Evolutionary conservation across 1,284 basidiomycete genomes (phyloP).

Genomic region (Cutaneotrichosporon cutaneum): DNA sequence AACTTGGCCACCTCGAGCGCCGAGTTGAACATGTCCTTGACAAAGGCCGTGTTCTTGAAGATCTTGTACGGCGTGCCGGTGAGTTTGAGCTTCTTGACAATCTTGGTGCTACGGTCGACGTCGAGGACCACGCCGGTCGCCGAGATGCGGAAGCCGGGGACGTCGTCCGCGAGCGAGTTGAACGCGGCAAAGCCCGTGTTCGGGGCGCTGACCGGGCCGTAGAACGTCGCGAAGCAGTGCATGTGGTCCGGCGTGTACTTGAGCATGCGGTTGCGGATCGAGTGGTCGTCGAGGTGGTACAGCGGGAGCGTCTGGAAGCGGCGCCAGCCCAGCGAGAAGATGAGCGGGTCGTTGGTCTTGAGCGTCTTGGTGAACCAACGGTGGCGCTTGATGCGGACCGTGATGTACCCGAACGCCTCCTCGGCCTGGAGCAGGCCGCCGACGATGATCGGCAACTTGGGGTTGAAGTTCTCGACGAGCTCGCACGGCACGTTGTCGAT

Average conservation of each 20-base stretch:
- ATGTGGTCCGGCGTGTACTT: constrained; percentile 99
- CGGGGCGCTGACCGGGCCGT: constrained; percentile 83
- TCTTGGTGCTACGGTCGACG: constrained; percentile 85
- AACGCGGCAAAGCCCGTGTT: constrained; percentile 98
- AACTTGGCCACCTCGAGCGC: constrained; percentile 96
- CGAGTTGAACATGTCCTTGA: constrained; percentile 95
- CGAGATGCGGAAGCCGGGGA: constrained; percentile 78
- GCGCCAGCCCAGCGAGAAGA: constrained; percentile 93
- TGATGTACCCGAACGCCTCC: constrained; percentile 88
- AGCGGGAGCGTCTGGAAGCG: constrained; percentile 93
- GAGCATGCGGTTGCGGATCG: constrained; percentile 96
- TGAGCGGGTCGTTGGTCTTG: constrained; percentile 96
- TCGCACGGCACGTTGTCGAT: constrained; percentile 81
- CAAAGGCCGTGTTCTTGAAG: constrained; percentile 98
- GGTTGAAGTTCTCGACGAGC: constrained; percentile 90
- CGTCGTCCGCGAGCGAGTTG: constrained; percentile 71
- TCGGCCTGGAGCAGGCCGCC: constrained; percentile 91
- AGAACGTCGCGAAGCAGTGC: constrained; percentile 98
- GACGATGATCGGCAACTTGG: constrained; percentile 83
- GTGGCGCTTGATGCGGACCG: constrained; percentile 94
- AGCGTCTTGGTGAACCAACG: constrained; percentile 89
- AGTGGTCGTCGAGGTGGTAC: constrained; percentile 95
- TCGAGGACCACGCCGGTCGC: constrained; percentile 95
- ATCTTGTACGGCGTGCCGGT: constrained; percentile 95
- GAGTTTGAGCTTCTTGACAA: constrained; percentile 98